These are phyloP conservation scores for Mycena albidolilacea DNA, from an alignment of 768 basidiomycete species.

Conservation along the genomic window DNA sequence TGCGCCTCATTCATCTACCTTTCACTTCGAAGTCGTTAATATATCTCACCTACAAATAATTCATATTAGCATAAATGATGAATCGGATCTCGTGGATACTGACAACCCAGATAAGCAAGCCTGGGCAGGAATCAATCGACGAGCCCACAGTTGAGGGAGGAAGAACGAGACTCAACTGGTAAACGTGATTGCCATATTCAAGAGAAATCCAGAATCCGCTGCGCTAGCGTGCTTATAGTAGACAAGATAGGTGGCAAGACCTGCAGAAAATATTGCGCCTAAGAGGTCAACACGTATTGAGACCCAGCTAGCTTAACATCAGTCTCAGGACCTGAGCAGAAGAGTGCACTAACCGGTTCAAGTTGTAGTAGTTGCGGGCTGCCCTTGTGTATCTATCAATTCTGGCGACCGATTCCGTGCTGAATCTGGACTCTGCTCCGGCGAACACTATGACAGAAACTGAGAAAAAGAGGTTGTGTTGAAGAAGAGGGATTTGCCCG, in stretches of 20 bases:
- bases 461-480: not conserved
- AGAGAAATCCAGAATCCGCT: conserved; percentile 51
- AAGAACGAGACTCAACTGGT: conserved; percentile 40
- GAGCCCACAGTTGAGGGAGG: not conserved
- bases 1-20: not conserved
- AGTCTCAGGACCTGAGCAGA: not conserved
- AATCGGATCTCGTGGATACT: not conserved
- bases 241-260: conserved; percentile 56
- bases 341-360: conserved; percentile 33
- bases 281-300: conserved; percentile 56
- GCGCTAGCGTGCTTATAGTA: conserved; percentile 51
- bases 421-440: conserved; percentile 58
- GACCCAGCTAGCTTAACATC: conserved; percentile 49
- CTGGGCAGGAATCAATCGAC: conserved; percentile 42
- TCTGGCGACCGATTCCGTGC: conserved; percentile 50
- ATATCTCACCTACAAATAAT: not conserved
- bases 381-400: conserved; percentile 57
- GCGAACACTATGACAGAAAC: conserved; percentile 63
- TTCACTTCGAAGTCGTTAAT: conserved; percentile 2
- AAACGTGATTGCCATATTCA: conserved; percentile 60
- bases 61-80: not conserved
- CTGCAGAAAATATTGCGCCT: conserved; percentile 56
- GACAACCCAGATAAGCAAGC: conserved; percentile 46
- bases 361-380: conserved; percentile 30
- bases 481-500: no score